These are phyloP conservation scores for Exutisphaerella laricina DNA, from an alignment of 2,329 filamentous ascomycete species.

Conservation along the genomic window DNA sequence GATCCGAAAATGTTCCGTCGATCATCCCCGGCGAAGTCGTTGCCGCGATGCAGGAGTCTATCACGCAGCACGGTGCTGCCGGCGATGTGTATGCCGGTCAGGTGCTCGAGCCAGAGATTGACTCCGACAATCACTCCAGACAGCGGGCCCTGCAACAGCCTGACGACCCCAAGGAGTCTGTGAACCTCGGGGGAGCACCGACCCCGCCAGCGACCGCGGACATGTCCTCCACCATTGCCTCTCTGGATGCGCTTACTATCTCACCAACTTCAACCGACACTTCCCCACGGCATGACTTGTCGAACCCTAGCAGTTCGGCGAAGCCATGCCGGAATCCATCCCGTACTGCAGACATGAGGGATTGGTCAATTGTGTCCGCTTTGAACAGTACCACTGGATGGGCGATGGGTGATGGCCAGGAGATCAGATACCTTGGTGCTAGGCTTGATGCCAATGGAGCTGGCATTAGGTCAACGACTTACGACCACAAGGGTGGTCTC, in stretches of 20 bases:
- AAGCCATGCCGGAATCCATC: slow-evolving; percentile 7
- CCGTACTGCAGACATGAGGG: slow-evolving; percentile 5
- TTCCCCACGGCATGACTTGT: slow-evolving; percentile 10
- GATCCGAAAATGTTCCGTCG: not conserved
- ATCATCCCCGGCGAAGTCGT: not conserved
- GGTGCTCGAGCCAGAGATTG: slow-evolving; percentile 14
- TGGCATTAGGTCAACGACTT: no score
- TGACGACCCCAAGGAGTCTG: slow-evolving; percentile 10
- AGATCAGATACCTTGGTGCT: slow-evolving; percentile 34
- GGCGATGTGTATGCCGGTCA: slow-evolving; percentile 16
- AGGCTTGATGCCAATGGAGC: slow-evolving; percentile 27
- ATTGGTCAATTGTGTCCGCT: slow-evolving; percentile 23
- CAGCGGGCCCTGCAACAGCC: slow-evolving; percentile 17
- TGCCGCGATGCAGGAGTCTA: slow-evolving; percentile 1
- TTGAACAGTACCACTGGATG: slow-evolving; percentile 25
- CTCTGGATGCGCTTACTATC: slow-evolving; percentile 11
- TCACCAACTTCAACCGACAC: slow-evolving; percentile 16
- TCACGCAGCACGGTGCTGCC: not conserved
- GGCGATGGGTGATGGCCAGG: slow-evolving; percentile 33
- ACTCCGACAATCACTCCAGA: slow-evolving; percentile 13
- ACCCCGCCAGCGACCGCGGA: not conserved
- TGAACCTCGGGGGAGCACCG: slow-evolving; percentile 17
- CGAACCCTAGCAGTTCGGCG: not conserved
- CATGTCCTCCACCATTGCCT: not conserved
- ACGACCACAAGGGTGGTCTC: slow-evolving; percentile 8